Evolutionary conservation across 2,329 filamentous ascomycete genomes (phyloP), one percentile per base, ranked within the genome.

Genomic region (Xenoacremonium recifei): DNA sequence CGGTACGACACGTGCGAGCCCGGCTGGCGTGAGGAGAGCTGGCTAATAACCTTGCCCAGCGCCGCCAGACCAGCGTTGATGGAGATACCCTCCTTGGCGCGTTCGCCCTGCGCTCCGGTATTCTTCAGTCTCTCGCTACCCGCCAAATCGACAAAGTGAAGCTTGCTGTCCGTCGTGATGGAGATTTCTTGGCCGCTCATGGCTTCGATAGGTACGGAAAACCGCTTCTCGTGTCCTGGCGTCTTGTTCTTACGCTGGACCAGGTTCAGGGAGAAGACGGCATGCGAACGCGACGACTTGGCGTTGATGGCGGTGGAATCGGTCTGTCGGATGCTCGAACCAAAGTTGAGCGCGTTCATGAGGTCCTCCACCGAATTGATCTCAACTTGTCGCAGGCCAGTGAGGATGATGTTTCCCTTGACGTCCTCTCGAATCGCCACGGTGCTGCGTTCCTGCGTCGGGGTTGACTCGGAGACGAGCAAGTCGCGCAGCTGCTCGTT

Each of bases 41-140:
- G 93, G 23, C 93, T 96, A 60, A 99, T 99, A 65, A 99, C 93
- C 66, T 99, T 99, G 62, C 93, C 93, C 19, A 99, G 75, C 47
- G 91, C 92, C 37, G 93, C 93, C 47, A 99, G 79, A 45, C 93
- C 93, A 29, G 88, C 93, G 60, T 99, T 99, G 73, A 99, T 99
- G 11, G 92, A 96, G 46, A 99, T 99, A 55, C 93, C 93, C 66
- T 99, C 93, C 63, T 84, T 92, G 29, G 93, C 93, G 43, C 93
- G 81, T 56, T 97, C 93, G 32, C 93, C 93, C 49, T 95, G 91
- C 1, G 93, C 93, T 23, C 90, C 89, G 0, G 93, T 99, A 58
- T 99, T 97, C 71, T 99, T 99, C 59, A 99, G 72, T 55, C 93
- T 82, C 70, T 99, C 93, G 63, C 93, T 97, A 51, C 93, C 93